Percentiles rank a stretch among this genome's conserved stretches.
Conservation (phyloP, 331 rosid genomes). For the Telfairia occidentalis region DNA sequence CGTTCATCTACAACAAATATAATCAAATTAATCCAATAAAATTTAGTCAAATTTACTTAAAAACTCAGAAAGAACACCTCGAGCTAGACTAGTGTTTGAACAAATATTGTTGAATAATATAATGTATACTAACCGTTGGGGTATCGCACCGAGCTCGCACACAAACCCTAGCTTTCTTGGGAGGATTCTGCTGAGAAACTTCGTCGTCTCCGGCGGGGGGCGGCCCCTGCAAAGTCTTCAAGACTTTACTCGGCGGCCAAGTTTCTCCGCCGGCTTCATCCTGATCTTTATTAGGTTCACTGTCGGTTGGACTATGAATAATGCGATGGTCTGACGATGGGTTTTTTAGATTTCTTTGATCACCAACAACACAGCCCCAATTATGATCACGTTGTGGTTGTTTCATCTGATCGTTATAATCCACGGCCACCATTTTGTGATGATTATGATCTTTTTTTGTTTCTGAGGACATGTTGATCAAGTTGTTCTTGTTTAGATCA, state of each 20-base stretch:
- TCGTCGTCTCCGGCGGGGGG: conserved; percentile 40
- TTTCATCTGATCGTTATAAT: no score
- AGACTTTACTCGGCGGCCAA: conserved; percentile 28
- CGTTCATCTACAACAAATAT: conserved; percentile 25
- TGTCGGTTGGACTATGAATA: conserved; percentile 29
- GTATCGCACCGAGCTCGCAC: conserved; percentile 80
- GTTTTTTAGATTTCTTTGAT: conserved; percentile 24
- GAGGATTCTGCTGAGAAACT: conserved; percentile 42
- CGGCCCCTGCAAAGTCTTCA: conserved; percentile 30
- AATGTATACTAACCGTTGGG: conserved; percentile 74
- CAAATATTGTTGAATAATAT: no score
- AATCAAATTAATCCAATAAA: background rate
- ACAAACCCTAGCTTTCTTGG: conserved; percentile 75
- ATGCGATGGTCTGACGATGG: conserved; percentile 8
- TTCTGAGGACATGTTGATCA: conserved; percentile 11
- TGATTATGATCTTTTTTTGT: conserved; percentile 1
- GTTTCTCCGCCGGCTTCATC: conserved; percentile 41
- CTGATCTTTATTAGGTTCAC: conserved; percentile 33
- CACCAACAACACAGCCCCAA: no score
- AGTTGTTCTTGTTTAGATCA: conserved; percentile 23
- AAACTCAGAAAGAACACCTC: no score
- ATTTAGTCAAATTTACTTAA: no score
- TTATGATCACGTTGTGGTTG: no score
- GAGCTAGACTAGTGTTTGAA: no score
- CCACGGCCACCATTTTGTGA: no score